A percentile compares a stretch with the other conserved stretches of the same genome.
Conservation (phyloP, 179 eudicot genomes). For the Sideroxylon spinosum region DNA sequence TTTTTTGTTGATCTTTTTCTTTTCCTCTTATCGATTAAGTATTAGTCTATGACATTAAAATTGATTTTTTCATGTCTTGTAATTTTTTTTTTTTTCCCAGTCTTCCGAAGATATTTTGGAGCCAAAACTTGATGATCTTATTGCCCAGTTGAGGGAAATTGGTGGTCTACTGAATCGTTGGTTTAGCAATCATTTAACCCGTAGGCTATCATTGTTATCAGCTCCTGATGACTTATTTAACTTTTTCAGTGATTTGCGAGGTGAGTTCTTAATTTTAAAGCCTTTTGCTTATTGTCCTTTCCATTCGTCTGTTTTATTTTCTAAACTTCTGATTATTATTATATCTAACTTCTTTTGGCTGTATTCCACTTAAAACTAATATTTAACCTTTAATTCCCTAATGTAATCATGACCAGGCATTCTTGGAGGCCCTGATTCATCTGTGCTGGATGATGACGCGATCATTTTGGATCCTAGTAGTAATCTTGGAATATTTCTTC, state of each 20-base stretch:
- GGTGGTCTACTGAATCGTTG: constrained; percentile 53
- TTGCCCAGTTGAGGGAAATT: constrained; percentile 53
- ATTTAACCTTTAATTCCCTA: not conserved
- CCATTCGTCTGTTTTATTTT: not conserved
- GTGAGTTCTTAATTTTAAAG: constrained; percentile 26
- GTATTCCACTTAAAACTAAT: not conserved
- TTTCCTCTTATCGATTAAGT: not conserved
- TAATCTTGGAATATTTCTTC: constrained; percentile 66
- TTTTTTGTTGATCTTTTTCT: not conserved
- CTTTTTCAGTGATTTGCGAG: constrained; percentile 76
- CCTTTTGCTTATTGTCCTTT: not conserved
- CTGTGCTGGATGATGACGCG: constrained; percentile 79
- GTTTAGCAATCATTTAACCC: constrained; percentile 48
- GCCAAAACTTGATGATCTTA: constrained; percentile 66
- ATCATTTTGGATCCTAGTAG: constrained; percentile 82
- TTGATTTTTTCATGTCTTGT: not conserved
- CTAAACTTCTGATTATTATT: not conserved
- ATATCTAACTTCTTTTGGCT: not conserved
- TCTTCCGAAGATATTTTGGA: constrained; percentile 71
- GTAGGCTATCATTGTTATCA: constrained; percentile 52
- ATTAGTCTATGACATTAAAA: not conserved
- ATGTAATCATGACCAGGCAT: constrained; percentile 40
- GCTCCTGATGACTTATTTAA: constrained; percentile 91
- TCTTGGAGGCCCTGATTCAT: constrained; percentile 63
- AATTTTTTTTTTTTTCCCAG: constrained; percentile 27